phyloP scores from a whole-genome alignment of 1,139 yeast species.

The Geotrichum australiense region DNA sequence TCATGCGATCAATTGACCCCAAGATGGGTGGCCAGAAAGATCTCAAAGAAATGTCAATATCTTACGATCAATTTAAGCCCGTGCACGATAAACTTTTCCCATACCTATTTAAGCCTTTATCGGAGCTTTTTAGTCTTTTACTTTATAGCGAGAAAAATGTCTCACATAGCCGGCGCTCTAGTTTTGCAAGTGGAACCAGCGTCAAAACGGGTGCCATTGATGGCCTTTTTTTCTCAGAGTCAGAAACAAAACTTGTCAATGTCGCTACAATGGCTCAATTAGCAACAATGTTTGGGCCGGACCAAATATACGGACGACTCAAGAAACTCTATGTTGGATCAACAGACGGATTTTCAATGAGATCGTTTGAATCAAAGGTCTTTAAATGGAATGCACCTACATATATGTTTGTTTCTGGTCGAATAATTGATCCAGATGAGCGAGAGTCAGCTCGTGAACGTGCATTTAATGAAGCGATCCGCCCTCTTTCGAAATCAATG shows the following conservation, averaged over 20 bases:
- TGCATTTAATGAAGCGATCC: conserved; percentile 23
- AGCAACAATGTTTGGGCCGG: conserved; percentile 28
- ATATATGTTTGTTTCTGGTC: conserved; percentile 59
- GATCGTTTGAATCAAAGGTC: conserved; percentile 76
- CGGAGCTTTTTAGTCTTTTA: conserved; percentile 23
- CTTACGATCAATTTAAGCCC: conserved; percentile 21
- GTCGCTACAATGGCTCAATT: conserved; percentile 40
- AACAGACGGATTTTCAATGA: conserved; percentile 74
- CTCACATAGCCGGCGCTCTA: neutral
- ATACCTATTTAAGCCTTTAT: conserved; percentile 24
- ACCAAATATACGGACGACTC: conserved; percentile 35
- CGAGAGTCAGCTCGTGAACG: conserved; percentile 21
- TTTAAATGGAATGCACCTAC: conserved; percentile 93
- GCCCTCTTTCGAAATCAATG: conserved; percentile 22
- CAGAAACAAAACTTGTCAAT: conserved; percentile 35
- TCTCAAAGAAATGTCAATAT: conserved; percentile 19
- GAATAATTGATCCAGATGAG: conserved; percentile 26
- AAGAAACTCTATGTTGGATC: conserved; percentile 67
- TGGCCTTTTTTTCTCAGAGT: conserved; percentile 11
- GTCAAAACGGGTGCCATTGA: conserved; percentile 3
- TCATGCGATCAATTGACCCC: conserved; percentile 21
- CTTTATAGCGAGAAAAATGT: conserved; percentile 5
- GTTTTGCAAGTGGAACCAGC: neutral
- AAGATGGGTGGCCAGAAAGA: conserved; percentile 15
- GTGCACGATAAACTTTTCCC: conserved; percentile 23